phyloP scores from a whole-genome alignment of 371 early-diverging fungal species.

The Saksenaea oblongispora region DNA sequence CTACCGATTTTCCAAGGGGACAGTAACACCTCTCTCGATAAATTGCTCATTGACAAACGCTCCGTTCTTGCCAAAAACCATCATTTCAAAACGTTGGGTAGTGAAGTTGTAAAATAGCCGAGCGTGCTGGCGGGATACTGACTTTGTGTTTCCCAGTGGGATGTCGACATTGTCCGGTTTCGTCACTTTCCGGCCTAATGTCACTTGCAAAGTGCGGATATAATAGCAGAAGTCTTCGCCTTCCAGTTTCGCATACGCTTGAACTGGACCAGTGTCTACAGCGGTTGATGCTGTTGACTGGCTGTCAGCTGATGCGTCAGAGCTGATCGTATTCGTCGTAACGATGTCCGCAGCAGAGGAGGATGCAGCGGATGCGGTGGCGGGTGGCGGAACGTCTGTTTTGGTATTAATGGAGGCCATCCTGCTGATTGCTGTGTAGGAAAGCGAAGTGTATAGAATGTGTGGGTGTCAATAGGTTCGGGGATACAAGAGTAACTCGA shows the following conservation, averaged over 20 bases:
- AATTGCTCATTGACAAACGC: slow-evolving; percentile 81
- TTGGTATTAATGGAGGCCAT: neutral
- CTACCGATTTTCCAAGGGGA: slow-evolving; percentile 71
- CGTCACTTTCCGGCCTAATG: slow-evolving; percentile 71
- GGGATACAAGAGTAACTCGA: neutral
- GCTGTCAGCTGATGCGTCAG: neutral
- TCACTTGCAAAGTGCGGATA: slow-evolving; percentile 75
- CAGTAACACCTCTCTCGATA: slow-evolving; percentile 67
- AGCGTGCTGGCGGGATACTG: slow-evolving; percentile 85
- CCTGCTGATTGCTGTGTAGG: neutral
- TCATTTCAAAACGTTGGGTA: slow-evolving; percentile 78
- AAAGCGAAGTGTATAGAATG: neutral
- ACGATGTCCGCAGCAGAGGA: neutral
- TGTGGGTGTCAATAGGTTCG: neutral
- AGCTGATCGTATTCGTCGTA: neutral
- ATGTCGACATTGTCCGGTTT: slow-evolving; percentile 72
- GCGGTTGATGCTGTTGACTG: slow-evolving; percentile 15
- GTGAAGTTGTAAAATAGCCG: slow-evolving; percentile 83
- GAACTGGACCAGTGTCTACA: slow-evolving; percentile 57
- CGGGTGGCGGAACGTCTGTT: neutral
- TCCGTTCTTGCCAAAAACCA: slow-evolving; percentile 86
- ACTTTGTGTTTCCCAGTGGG: slow-evolving; percentile 78
- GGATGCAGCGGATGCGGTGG: neutral
- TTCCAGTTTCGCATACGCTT: slow-evolving; percentile 90
- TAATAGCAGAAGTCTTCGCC: slow-evolving; percentile 83